These are phyloP conservation scores for Cicer yamashitae DNA, from an alignment of 306 rosid species.

Conservation along the genomic window DNA sequence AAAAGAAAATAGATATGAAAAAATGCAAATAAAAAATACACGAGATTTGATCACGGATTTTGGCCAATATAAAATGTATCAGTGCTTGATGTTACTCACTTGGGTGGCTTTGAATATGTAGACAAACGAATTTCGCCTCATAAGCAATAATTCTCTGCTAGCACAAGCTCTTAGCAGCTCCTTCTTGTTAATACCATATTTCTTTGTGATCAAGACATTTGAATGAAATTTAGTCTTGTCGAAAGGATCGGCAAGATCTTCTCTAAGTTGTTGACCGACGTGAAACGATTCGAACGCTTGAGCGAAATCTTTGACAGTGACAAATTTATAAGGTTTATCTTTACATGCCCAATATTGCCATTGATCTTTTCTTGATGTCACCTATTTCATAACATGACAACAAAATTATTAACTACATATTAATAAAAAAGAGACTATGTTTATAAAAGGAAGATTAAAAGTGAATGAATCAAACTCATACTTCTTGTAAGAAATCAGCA, in stretches of 20 bases:
- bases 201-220: conserved; percentile 65
- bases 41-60: too few species aligned
- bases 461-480: conserved; percentile 31
- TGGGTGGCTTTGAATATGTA: conserved; percentile 71
- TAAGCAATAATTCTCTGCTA: conserved; percentile 77
- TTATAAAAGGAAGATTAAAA: not conserved
- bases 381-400: conserved; percentile 31
- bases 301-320: conserved; percentile 64
- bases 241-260: conserved; percentile 68
- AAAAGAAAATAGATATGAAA: too few species aligned
- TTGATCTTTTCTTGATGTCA: conserved; percentile 68
- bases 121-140: conserved; percentile 81
- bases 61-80: not conserved
- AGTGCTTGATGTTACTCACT: conserved; percentile 53
- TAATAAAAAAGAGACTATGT: not conserved
- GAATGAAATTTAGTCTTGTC: conserved; percentile 67
- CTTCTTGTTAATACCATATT: conserved; percentile 67
- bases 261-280: conserved; percentile 63
- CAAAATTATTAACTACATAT: not conserved
- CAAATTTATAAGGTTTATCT: conserved; percentile 70
- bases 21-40: not conserved
- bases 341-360: conserved; percentile 76
- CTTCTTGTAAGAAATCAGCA: conserved; percentile 62
- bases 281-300: conserved; percentile 72
- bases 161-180: conserved; percentile 73